Evolutionary conservation across 2,329 filamentous ascomycete genomes (phyloP).

Genomic region (Apiospora rasikravindrae): DNA sequence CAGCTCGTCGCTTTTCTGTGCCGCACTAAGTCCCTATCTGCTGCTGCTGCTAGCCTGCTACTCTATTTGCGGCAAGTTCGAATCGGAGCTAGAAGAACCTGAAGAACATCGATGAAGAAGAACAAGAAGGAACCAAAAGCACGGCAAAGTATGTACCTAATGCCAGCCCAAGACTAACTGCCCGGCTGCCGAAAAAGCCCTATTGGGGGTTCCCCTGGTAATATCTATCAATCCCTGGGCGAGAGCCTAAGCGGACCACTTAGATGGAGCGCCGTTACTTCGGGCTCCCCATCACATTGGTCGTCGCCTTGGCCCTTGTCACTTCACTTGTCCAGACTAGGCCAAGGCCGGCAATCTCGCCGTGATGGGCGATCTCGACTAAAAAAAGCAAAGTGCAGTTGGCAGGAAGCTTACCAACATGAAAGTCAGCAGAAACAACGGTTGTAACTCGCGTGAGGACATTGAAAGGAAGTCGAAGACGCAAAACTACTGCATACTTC

Average conservation of each 20-base stretch:
- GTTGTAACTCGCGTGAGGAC: background rate
- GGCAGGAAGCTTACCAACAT: background rate
- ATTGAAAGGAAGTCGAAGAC: background rate
- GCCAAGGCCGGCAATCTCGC: constrained; percentile 11
- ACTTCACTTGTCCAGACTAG: background rate
- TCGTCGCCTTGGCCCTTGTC: background rate
- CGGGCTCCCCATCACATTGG: background rate
- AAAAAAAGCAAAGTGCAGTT: background rate
- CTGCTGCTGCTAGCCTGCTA: background rate
- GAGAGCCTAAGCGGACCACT: constrained; percentile 1
- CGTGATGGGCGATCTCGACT: background rate
- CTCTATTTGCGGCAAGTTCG: background rate
- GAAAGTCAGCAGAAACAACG: background rate
- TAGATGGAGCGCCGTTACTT: background rate
- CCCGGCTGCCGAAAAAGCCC: background rate
- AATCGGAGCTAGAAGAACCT: background rate
- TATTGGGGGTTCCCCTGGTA: background rate
- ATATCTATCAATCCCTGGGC: background rate
- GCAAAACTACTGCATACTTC: background rate
- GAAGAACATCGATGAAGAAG: background rate
- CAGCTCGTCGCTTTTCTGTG: background rate
- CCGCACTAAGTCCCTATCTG: background rate
- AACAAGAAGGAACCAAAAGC: background rate
- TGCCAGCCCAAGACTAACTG: background rate
- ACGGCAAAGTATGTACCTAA: too few relatives aligned